Evolutionary conservation across 306 rosid species (phyloP).

Genomic region (Castanospermum australe): DNA sequence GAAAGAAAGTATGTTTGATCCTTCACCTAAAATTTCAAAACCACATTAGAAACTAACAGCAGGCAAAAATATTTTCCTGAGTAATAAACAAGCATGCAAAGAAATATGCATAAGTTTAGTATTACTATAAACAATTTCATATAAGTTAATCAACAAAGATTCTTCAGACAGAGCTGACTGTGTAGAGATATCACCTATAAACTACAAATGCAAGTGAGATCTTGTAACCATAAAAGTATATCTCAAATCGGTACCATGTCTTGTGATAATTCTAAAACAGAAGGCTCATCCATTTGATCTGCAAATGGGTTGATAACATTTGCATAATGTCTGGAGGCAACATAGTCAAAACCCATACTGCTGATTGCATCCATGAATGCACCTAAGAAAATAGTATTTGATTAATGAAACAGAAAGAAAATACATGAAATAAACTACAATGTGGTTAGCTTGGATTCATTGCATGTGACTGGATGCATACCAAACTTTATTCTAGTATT

Average conservation of each 20-base stretch:
- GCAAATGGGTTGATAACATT: constrained; percentile 65
- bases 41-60: constrained; percentile 22
- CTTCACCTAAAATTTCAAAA: constrained; percentile 64
- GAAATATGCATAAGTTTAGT: constrained; percentile 6
- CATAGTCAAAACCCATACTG: constrained; percentile 76
- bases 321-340: constrained; percentile 97
- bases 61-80: not conserved
- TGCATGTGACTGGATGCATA: constrained; percentile 32
- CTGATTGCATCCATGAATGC: constrained; percentile 90
- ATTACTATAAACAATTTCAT: constrained; percentile 4
- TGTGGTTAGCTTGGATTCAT: not conserved
- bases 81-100: not conserved
- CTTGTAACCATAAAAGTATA: constrained; percentile 4
- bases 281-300: constrained; percentile 44
- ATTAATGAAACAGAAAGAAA: not conserved
- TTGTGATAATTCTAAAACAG: constrained; percentile 70
- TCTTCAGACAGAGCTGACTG: not conserved
- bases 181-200: constrained; percentile 19
- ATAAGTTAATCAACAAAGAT: constrained; percentile 10
- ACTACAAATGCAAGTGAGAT: constrained; percentile 9
- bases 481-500: constrained; percentile 96
- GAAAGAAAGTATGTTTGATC: constrained; percentile 97
- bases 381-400: constrained; percentile 43
- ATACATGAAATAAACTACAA: not conserved
- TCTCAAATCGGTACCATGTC: constrained; percentile 61